Evolutionary conservation across 2,329 filamentous ascomycete species (phyloP).

Genomic region (Amauroascus verrucosus): DNA sequence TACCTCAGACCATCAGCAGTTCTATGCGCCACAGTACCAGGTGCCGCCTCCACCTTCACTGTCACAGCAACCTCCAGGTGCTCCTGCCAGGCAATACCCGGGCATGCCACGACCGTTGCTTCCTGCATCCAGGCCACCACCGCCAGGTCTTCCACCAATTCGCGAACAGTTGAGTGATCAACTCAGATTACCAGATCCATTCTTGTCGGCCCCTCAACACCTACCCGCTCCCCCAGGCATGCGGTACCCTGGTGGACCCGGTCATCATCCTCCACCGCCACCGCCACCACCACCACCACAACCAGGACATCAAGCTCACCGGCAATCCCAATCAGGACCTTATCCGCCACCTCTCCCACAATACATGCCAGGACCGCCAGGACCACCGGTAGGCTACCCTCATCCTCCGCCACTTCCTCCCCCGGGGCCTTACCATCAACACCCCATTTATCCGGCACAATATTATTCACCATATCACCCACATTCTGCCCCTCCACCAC

Average conservation of each 20-base stretch:
- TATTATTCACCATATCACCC: constrained; percentile 9
- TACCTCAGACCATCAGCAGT: constrained; percentile 18
- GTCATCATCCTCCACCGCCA: constrained; percentile 1
- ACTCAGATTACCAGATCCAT: constrained; percentile 30
- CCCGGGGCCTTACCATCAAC: constrained; percentile 8
- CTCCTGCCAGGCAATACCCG: not conserved
- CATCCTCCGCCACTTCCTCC: constrained; percentile 3
- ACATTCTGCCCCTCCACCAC: constrained; percentile 8
- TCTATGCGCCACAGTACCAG: constrained; percentile 19
- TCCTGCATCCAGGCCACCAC: constrained; percentile 21
- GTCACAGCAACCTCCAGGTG: constrained; percentile 19
- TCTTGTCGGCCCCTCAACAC: constrained; percentile 28
- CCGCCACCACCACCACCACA: constrained; percentile 1
- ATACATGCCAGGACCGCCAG: constrained; percentile 8
- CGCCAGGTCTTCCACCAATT: constrained; percentile 22
- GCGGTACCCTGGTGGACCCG: constrained; percentile 22
- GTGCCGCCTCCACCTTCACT: constrained; percentile 3
- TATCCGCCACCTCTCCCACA: constrained; percentile 5
- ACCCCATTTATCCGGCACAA: constrained; percentile 5
- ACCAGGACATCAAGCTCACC: constrained; percentile 5
- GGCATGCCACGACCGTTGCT: constrained; percentile 26
- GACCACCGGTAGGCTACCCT: constrained; percentile 1
- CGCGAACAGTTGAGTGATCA: constrained; percentile 26
- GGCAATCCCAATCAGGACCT: constrained; percentile 1
- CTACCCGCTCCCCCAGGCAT: constrained; percentile 34